Conservation (phyloP, 192 early-diverging fungal genomes). For the Backusella westeae region DNA sequence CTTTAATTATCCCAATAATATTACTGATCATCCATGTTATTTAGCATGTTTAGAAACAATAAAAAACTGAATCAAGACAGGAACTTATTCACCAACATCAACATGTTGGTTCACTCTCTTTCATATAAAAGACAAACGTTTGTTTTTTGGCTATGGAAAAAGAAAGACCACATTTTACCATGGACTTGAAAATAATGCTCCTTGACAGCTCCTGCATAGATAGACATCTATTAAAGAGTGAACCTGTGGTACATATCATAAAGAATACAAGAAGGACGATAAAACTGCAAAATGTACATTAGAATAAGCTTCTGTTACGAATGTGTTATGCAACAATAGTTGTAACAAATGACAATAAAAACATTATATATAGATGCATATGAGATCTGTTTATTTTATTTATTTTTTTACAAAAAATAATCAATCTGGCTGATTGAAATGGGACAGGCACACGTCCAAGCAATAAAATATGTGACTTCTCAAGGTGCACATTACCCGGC, state of each 20-base stretch:
- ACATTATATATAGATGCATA: background rate
- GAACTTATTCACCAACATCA: background rate
- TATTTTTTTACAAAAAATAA: background rate
- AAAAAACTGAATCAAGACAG: no score
- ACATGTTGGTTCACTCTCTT: background rate
- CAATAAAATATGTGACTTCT: slow-evolving; percentile 6
- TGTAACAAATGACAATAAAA: background rate
- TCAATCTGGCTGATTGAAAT: background rate
- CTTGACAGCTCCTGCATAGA: background rate
- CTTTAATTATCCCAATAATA: no score
- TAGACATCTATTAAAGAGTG: background rate
- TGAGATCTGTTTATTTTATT: background rate
- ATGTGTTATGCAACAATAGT: background rate
- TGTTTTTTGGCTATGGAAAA: background rate
- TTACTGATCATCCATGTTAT: no score
- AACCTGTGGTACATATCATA: background rate
- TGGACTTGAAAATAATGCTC: background rate
- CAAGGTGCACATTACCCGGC: background rate
- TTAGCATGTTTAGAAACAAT: no score
- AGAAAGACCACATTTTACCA: background rate
- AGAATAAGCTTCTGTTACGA: background rate
- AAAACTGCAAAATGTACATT: background rate
- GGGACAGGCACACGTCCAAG: background rate
- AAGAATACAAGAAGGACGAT: background rate
- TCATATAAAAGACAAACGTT: background rate